Base-by-base conservation (phyloP, 371 early-diverging fungal genomes). In the Mortierella sp. region DNA sequence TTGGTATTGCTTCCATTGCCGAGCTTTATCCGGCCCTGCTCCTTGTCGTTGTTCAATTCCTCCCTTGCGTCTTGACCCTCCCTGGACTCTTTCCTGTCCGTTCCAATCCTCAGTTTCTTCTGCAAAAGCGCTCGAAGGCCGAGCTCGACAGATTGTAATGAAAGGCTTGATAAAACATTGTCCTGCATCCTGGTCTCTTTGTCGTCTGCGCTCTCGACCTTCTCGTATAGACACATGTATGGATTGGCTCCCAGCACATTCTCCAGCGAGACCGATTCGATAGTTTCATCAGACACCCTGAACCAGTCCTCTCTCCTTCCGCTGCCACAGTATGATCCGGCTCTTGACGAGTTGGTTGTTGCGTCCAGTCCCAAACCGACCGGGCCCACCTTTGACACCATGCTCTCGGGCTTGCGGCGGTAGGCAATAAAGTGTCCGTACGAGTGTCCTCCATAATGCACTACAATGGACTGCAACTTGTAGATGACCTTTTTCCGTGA, bases 351-450 rank as follows among this genome's bases (percentile, higher is more conserved):
- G 70, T 31, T 84, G 77, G 55, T 82, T 71, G 47, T 7, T 6
- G 16, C 72, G 64, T 29, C 74, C 65, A 73, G 84, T 78, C 78
- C 75, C n/a, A 73, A 52, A n/a, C 79, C 81, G 1, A 65, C 70
- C 24, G 70, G 55, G 8, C 75, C 81, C 9, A 68, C 63, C 71
- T 73, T 81, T 37, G 68, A 89, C 70, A 31, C 86, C 88, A 76
- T 87, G 86, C 55, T 86, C 85, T 24, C 87, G 77, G 37, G 94
- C 71, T 92, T 92, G 61, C 96, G 89, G 13, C 97, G 87, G 79
- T 94, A 96, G 0, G 97, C 95, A n/a, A 97, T 92, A 85, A 96
- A 98, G 84, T 98, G 99, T 1, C 99, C 99, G 10, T 90, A 94
- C 8, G 96, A 93, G 80, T 98, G 98, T 29, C 89, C 86, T 6